Percentiles rank a stretch among this genome's conserved stretches.
Conservation (phyloP, 1,284 basidiomycete species). For the Boletus sp. region DNA sequence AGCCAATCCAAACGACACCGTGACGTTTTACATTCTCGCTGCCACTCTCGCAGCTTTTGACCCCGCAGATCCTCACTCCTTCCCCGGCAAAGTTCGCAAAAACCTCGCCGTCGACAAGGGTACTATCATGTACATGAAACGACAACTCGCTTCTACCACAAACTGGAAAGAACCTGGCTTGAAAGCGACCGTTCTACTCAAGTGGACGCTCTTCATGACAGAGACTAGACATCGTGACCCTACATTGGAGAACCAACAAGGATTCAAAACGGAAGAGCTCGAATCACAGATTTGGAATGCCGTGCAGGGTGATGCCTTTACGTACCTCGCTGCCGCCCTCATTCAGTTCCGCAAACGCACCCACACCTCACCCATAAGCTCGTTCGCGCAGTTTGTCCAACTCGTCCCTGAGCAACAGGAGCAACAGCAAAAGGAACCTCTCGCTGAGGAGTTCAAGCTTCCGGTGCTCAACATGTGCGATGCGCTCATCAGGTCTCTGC, state of each 20-base stretch:
- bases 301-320: conserved; percentile 80
- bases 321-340: conserved; percentile 62
- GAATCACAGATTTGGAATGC: conserved; percentile 80
- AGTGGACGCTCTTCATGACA: conserved; percentile 85
- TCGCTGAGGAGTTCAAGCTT: conserved; percentile 61
- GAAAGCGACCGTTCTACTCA: conserved; percentile 73
- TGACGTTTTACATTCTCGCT: conserved; percentile 71
- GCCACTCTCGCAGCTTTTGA: conserved; percentile 68
- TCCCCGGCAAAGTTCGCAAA: conserved; percentile 43
- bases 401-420: conserved; percentile 47
- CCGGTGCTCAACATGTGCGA: conserved; percentile 69
- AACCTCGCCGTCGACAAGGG: conserved; percentile 43
- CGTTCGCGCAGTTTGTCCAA: conserved; percentile 41
- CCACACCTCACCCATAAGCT: conserved; percentile 40
- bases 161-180: conserved; percentile 73
- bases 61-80: conserved; percentile 52
- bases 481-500: conserved; percentile 64
- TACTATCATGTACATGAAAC: conserved; percentile 53
- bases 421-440: conserved; percentile 56
- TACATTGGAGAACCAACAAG: conserved; percentile 57
- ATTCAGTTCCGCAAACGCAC: conserved; percentile 49
- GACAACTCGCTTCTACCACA: conserved; percentile 47
- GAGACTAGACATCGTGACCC: conserved; percentile 69
- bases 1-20: conserved; percentile 56
- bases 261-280: conserved; percentile 74